Evolutionary conservation across 805 yeast species (phyloP), one percentile per base, ranked within the genome.

Genomic region (Dipodascopsis uninucleata): DNA sequence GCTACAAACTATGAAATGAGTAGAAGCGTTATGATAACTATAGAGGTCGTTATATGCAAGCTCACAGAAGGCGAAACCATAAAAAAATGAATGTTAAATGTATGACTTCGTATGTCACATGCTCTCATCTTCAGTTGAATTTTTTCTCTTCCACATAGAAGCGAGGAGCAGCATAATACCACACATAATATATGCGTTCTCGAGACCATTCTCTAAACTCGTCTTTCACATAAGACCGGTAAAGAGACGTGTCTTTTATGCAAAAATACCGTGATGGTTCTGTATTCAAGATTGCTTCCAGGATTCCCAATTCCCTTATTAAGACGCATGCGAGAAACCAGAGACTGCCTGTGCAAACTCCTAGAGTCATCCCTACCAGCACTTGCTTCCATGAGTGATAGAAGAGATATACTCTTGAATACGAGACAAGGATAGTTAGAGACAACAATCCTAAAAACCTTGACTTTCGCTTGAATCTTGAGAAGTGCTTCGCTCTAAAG

Each of bases 371-470:
- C 0, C 98, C 98, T 5, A 82, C 83, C 8, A 73, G 35, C 1
- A 89, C 93, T 64, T 93, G 98, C 18, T 68, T 68, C 14, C 67
- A 41, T 17, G 85, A 74, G 65, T 90, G 98, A 61, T 93, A 90
- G 47, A 75, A 71, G 42, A 93, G 68, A 60, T 86, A 82, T 23
- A 85, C 81, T 43, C 97, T 69, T 17, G 53, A 48, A 23, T 21
- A 17, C 26, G 40, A 36, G 20, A 45, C 83, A 25, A 75, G 53
- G 1, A 62, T 28, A 1, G 71, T 55, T 43, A 68, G 45, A 1
- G 28, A 29, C 12, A 53, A 28, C 24, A 64, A 49, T 4, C 48
- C 44, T 4, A 47, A 25, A 3, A 52, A 32, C 14, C 69, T 61
- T n/a, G 49, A 34, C 9, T 55, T 24, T 47, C 56, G 55, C 35